Evolutionary conservation across 139 green algal species (phyloP), one percentile per base, ranked within the genome.

Genomic region (Edaphochlamys debaryana): DNA sequence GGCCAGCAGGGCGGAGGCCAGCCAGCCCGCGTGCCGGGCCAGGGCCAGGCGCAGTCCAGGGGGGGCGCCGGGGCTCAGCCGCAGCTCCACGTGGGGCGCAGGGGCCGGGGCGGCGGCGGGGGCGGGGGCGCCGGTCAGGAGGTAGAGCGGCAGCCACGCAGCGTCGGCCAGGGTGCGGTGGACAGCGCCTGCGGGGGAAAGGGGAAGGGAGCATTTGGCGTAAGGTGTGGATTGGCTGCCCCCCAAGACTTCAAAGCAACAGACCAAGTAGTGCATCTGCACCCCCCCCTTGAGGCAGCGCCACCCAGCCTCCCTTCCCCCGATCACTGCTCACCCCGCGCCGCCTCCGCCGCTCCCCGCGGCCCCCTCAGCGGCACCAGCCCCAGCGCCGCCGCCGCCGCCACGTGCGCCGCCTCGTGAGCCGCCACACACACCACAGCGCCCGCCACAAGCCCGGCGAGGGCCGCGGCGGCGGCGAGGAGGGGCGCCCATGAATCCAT

Each of bases 331-430:
- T 45, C 69, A 42, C 19, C 40, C 9, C 37, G 17, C 19, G 69
- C 40, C n/a, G 27, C 4, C 30, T 29, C 29, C 19, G 69, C 69
- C 42, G 11, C 11, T 17, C 8, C 6, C 34, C 4, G 52, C 52
- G 15, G 15, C 52, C 17, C 30, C 70, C 22, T 37, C 70, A 4
- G n/a, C n/a, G 70, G 70, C 4, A 78, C 8, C 23, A 78, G 48
- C n/a, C 37, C 70, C n/a, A 78, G 48, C 41, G 34, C 48, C 45
- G 20, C 58, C n/a, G 70, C 70, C 34, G 70, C 45, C 34, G 22
- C 34, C 7, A 66, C n/a, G 45, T 78, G 70, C 30, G 70, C 34
- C n/a, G 66, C 17, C 70, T 78, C 70, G n/a, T 78, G 70, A 8
- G 17, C 19, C 11, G 48, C 48, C 13, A 66, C 48, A 8, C 48